Percentiles rank a stretch among this genome's conserved stretches.
These are phyloP conservation scores for Zygoascus biomembranicola DNA, from an alignment of 805 yeast genomes.

Conservation along the genomic window DNA sequence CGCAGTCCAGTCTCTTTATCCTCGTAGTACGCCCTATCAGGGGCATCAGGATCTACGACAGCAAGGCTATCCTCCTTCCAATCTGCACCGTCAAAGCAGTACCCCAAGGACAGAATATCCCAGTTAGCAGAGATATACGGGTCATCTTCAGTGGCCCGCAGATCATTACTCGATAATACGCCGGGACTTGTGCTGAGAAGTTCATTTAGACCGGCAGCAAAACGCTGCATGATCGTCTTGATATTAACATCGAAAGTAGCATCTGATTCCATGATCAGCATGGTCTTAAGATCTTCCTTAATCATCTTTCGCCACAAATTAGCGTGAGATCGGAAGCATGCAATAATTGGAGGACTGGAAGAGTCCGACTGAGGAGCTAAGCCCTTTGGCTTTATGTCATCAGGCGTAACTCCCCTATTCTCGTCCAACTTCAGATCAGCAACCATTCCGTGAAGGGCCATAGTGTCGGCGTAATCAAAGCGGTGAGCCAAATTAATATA, in stretches of 20 bases:
- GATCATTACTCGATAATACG: not conserved
- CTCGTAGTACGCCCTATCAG: not conserved
- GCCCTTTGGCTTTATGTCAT: slow-evolving; percentile 1
- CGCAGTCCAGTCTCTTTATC: slow-evolving; percentile 1
- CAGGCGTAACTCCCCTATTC: not conserved
- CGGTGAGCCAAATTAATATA: slow-evolving; percentile 8
- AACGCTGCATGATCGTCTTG: not conserved
- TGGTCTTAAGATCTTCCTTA: slow-evolving; percentile 1
- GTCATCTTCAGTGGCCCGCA: slow-evolving; percentile 3
- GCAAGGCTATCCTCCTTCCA: not conserved
- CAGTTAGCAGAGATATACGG: slow-evolving; percentile 8
- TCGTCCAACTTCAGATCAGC: slow-evolving; percentile 1
- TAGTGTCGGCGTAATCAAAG: slow-evolving; percentile 9
- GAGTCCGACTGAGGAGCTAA: slow-evolving; percentile 5
- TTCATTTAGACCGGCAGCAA: slow-evolving; percentile 7
- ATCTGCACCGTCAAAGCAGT: slow-evolving; percentile 3
- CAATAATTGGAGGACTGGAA: not conserved
- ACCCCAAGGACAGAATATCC: slow-evolving; percentile 9
- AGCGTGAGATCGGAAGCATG: slow-evolving; percentile 11
- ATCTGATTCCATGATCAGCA: slow-evolving; percentile 11
- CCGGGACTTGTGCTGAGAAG: not conserved
- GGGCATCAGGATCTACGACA: slow-evolving; percentile 4
- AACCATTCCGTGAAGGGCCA: slow-evolving; percentile 2
- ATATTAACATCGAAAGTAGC: slow-evolving; percentile 12
- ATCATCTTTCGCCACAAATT: slow-evolving; percentile 11